Evolutionary conservation across 768 basidiomycete species (phyloP), one percentile per base, ranked within the genome.

Genomic region (Dacryopinax primogenitus): DNA sequence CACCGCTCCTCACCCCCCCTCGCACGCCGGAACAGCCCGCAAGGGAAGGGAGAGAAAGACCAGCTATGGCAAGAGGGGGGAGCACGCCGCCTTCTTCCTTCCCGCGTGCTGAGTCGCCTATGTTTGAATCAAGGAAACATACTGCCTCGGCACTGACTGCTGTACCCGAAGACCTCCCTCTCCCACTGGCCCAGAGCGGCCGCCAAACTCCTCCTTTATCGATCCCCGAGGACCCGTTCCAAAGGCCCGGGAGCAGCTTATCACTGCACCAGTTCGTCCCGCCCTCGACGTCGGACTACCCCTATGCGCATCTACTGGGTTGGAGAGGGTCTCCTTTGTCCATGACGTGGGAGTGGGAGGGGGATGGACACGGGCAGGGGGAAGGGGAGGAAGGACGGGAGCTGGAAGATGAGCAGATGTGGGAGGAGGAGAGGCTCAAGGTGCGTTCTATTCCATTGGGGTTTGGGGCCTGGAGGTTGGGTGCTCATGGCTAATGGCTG

Each of bases 391-490:
- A 6, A 58, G 51, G 26, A 30, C 26, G 30, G 12, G 51, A 58
- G 11, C 26, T 23, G 51, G 51, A 15, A 9, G 51, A 58, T 32
- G 51, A 58, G 51, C 15, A 6, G 51, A 32, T 7, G 51, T 58
- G 51, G 51, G 51, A 58, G 26, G 51, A 58, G 51, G 51, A 58
- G 30, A 26, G 51, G 51, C 26, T 28, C 26, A 58, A 32, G 41
- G 41, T 44, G 41, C 41, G 41, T 44, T 18, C 18, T 15, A 18
- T 44, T 44, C 18, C 41, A 23, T 18, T 44, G 3, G 6, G 4
- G 7, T 18, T 44, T 44, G 41, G 41, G 16, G 36, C 41, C 4
- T 18, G 41, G n/a, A n/a, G n/a, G n/a, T n/a, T n/a, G n/a, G n/a
- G n/a, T n/a, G n/a, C n/a, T n/a, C n/a, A n/a, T n/a, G n/a, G n/a